phyloP scores from a whole-genome alignment of 768 basidiomycete genomes.

The Lyophyllum atratum region DNA sequence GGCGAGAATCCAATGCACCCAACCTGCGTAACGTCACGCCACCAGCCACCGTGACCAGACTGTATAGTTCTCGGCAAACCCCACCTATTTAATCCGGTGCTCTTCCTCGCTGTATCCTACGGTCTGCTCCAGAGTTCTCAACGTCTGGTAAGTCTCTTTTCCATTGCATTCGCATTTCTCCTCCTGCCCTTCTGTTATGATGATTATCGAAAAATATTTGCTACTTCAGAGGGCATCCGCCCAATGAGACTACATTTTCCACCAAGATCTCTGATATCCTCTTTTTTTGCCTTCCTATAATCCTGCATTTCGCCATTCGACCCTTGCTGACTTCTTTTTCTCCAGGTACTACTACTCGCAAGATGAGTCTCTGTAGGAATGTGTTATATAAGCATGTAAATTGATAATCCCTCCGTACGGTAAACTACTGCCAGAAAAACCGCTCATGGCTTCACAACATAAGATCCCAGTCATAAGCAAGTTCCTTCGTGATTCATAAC shows the following conservation, averaged over 20 bases:
- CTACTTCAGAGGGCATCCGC: constrained; percentile 80
- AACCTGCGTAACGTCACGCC: constrained; percentile 37
- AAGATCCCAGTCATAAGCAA: constrained; percentile 68
- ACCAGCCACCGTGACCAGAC: constrained; percentile 67
- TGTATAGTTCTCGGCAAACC: constrained; percentile 55
- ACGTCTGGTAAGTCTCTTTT: constrained; percentile 5
- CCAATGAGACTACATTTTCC: constrained; percentile 78
- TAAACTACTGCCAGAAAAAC: neutral
- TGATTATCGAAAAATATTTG: constrained; percentile 66
- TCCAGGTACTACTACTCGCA: neutral
- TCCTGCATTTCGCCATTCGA: neutral
- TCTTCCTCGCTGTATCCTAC: neutral
- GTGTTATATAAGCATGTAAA: neutral
- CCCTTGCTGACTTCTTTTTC: neutral
- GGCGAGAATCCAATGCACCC: constrained; percentile 30
- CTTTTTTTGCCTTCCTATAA: neutral
- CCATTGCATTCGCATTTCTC: constrained; percentile 2
- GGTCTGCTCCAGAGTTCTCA: neutral
- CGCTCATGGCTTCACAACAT: neutral
- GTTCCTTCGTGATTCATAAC: constrained; percentile 18
- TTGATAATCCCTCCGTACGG: no score
- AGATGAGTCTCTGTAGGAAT: neutral
- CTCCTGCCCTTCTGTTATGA: constrained; percentile 24
- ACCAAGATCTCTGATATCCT: constrained; percentile 78
- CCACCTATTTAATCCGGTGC: constrained; percentile 18